phyloP scores from a whole-genome alignment of 2,329 filamentous ascomycete species.

The Thermothelomyces thermophilus region DNA sequence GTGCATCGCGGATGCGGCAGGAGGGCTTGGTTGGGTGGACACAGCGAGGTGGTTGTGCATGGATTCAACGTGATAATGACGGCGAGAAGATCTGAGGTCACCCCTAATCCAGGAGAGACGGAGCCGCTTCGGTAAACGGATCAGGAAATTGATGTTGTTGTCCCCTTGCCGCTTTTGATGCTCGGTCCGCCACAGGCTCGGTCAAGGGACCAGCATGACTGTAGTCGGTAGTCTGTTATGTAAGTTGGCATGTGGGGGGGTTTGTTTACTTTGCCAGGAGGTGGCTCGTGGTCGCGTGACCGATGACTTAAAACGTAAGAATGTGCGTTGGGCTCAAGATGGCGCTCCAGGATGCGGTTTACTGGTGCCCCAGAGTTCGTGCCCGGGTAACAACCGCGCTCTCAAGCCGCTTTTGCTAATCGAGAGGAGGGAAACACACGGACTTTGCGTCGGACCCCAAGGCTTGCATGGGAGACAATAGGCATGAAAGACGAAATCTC shows the following conservation, averaged over 20 bases:
- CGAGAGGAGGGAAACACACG: too few species aligned
- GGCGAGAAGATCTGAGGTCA: neutral
- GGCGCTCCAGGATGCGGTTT: neutral
- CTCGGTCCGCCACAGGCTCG: neutral
- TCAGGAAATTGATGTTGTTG: constrained; percentile 18
- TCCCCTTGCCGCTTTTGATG: constrained; percentile 8
- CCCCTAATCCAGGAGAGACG: too few species aligned
- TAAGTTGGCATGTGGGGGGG: constrained; percentile 9
- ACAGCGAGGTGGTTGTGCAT: neutral
- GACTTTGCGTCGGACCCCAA: too few species aligned
- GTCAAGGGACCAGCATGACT: neutral
- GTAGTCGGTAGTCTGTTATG: too few species aligned
- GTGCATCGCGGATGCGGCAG: neutral
- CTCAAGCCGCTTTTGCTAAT: too few species aligned
- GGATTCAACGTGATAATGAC: neutral
- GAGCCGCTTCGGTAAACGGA: constrained; percentile 20
- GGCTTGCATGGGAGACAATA: too few species aligned
- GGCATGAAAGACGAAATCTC: too few species aligned
- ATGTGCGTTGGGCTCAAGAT: neutral
- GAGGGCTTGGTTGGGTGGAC: neutral
- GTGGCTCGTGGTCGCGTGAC: constrained; percentile 14
- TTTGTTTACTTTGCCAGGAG: constrained; percentile 9
- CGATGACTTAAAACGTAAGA: neutral
- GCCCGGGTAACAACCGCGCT: too few species aligned
- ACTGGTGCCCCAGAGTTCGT: too few species aligned